Conservation (phyloP, 2,329 filamentous ascomycete genomes). For the Tothia fuscella region DNA sequence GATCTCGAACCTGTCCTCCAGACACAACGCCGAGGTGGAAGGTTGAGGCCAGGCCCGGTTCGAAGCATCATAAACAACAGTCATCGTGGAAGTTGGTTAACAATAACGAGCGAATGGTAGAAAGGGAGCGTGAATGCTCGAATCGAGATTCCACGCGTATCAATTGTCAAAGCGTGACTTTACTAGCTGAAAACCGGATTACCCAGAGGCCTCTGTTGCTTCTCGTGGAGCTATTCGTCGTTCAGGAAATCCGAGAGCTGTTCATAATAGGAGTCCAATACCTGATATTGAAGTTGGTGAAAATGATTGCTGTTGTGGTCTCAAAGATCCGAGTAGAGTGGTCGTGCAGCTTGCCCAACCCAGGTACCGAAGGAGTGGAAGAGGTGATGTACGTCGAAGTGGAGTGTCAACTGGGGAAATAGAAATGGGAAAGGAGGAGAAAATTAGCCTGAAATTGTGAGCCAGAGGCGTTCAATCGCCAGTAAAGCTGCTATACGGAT, state of each 20-base stretch:
- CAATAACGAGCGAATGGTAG: background rate
- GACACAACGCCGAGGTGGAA: conserved; percentile 37
- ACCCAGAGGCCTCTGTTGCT: background rate
- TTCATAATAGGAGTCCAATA: background rate
- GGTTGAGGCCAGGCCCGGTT: conserved; percentile 51
- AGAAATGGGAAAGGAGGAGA: background rate
- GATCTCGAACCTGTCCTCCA: conserved; percentile 93
- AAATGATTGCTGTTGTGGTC: background rate
- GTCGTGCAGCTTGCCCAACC: background rate
- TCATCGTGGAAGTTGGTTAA: conserved; percentile 50
- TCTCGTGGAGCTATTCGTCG: background rate
- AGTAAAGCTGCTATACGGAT: background rate
- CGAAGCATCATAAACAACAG: conserved; percentile 61
- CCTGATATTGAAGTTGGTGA: too few relatives aligned
- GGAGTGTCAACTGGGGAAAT: background rate
- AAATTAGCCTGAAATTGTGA: background rate
- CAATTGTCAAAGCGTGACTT: too few relatives aligned
- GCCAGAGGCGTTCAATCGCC: too few relatives aligned
- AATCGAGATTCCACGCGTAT: background rate
- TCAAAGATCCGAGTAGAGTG: background rate
- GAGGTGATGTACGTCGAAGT: background rate
- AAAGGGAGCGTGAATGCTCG: background rate
- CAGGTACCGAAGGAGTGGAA: background rate
- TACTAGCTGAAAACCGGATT: too few relatives aligned
- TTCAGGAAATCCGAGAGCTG: background rate